A percentile compares a stretch with the other conserved stretches of the same genome.
phyloP scores from a whole-genome alignment of 2,329 filamentous ascomycete genomes.

The Akanthomyces lecanii region DNA sequence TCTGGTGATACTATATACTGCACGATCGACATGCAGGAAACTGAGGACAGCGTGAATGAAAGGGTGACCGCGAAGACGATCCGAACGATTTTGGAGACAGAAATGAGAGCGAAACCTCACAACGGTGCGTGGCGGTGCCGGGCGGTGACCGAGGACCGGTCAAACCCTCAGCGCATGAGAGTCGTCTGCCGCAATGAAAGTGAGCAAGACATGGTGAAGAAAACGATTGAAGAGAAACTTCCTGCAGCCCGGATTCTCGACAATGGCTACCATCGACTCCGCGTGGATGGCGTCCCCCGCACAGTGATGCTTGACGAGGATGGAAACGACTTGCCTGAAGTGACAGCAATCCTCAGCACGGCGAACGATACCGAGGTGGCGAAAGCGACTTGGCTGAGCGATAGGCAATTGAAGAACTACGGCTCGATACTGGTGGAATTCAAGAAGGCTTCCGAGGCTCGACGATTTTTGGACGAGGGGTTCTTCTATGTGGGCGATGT shows the following conservation, averaged over 20 bases:
- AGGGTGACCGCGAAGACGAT: neutral
- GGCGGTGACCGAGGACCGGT: neutral
- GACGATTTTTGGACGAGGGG: slow-evolving; percentile 20
- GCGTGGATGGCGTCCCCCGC: no score
- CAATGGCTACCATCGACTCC: neutral
- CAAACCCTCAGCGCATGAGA: neutral
- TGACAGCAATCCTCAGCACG: neutral
- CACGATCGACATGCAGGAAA: no score
- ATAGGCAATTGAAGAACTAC: neutral
- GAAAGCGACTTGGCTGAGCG: neutral
- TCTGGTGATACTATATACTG: no score
- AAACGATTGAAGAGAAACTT: neutral
- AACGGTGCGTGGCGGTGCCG: neutral
- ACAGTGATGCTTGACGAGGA: neutral
- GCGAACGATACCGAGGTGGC: neutral
- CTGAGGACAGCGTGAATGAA: no score
- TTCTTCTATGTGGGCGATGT: slow-evolving; percentile 23
- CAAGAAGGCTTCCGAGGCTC: slow-evolving; percentile 21
- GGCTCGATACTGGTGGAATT: slow-evolving; percentile 18
- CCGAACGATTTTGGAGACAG: neutral
- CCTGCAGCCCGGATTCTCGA: neutral
- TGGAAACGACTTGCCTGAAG: neutral
- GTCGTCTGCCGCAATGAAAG: neutral
- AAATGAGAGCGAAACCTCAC: neutral
- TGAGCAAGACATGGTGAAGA: neutral